These are phyloP conservation scores for Piper betle DNA, from an alignment of 164 flowering plant species.

Conservation along the genomic window DNA sequence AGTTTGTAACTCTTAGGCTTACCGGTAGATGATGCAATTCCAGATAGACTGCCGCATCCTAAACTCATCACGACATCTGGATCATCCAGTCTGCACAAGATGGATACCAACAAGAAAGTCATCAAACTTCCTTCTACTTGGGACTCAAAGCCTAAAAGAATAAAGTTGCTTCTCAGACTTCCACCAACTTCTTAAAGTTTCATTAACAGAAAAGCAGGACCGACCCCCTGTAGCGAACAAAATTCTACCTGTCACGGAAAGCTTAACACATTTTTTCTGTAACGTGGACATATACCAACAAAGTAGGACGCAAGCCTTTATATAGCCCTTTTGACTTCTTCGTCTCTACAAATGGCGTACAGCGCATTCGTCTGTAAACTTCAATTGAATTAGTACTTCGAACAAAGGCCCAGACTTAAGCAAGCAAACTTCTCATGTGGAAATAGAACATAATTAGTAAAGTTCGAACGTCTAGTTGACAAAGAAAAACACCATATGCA, in stretches of 20 bases:
- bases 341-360: constrained; percentile 55
- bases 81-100: constrained; percentile 52
- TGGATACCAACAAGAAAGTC: background rate
- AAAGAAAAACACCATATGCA: no score
- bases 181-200: constrained; percentile 58
- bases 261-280: background rate
- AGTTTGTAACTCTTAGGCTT: background rate
- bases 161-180: constrained; percentile 34
- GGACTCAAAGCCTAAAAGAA: background rate
- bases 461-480: no score
- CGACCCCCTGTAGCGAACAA: constrained; percentile 40
- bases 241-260: background rate
- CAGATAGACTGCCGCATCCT: constrained; percentile 82
- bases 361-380: constrained; percentile 53
- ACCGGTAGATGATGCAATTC: constrained; percentile 85
- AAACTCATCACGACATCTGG: constrained; percentile 53
- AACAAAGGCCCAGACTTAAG: background rate
- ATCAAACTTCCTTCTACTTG: background rate
- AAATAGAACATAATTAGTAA: no score
- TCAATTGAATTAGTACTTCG: background rate
- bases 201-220: constrained; percentile 75
- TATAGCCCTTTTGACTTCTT: constrained; percentile 60
- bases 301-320: constrained; percentile 81
- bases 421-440: background rate
- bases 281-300: constrained; percentile 37